Conservation (phyloP, 2,329 filamentous ascomycete genomes). For the Coniochaeta sp. region DNA sequence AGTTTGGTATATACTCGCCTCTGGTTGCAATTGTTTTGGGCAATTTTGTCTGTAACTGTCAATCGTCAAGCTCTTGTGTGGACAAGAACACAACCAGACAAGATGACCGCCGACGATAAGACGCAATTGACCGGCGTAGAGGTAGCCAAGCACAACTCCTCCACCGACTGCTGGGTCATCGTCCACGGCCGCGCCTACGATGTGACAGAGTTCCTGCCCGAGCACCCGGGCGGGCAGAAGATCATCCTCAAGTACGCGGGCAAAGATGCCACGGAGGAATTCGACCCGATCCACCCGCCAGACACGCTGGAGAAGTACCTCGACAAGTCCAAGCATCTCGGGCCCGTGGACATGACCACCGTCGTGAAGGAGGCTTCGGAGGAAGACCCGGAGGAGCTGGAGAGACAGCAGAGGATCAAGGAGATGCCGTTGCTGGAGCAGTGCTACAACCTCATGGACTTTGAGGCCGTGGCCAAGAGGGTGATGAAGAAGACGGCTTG, state of each 20-base stretch:
- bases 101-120: slow-evolving; percentile 9
- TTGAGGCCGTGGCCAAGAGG: slow-evolving; percentile 81
- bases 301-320: slow-evolving; percentile 85
- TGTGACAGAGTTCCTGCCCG: slow-evolving; percentile 85
- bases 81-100: not conserved
- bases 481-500: slow-evolving; percentile 96
- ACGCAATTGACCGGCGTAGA: slow-evolving; percentile 44
- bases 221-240: slow-evolving; percentile 82
- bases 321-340: slow-evolving; percentile 76
- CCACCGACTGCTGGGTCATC: slow-evolving; percentile 87
- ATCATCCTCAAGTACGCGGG: slow-evolving; percentile 97
- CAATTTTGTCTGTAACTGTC: too few species aligned
- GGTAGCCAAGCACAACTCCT: slow-evolving; percentile 64
- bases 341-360: slow-evolving; percentile 81
- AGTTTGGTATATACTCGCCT: too few species aligned
- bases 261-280: slow-evolving; percentile 89
- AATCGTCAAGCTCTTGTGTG: too few species aligned
- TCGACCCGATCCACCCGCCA: slow-evolving; percentile 79
- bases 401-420: slow-evolving; percentile 64
- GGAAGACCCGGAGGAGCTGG: slow-evolving; percentile 53
- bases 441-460: slow-evolving; percentile 92
- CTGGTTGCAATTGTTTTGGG: not conserved
- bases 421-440: slow-evolving; percentile 75
- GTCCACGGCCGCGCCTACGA: slow-evolving; percentile 83
- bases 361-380: slow-evolving; percentile 59